Base-by-base conservation (phyloP, 2,329 filamentous ascomycete species). In the Gaeumannomyces sp. region DNA sequence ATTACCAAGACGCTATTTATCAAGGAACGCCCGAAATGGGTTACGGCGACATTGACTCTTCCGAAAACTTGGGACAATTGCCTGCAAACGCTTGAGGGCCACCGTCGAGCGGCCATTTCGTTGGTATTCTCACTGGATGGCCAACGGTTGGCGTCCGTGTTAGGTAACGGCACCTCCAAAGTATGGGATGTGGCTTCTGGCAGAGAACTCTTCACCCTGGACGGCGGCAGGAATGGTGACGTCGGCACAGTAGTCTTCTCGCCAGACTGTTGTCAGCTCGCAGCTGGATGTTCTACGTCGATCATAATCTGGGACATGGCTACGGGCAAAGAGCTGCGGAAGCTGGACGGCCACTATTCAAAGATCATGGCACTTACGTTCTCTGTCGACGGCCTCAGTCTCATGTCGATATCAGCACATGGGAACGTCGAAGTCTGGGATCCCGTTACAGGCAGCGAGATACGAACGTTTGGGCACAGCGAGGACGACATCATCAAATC, bases 181-280 rank as follows among this genome's bases (percentile, higher is more conserved):
- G 11, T 66, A 56, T 66, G 65, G 65, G 65, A 66, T 50, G 38
- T 33, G 25, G 63, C 59, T 31, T 13, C 45, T 13, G 59, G 35
- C 27, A 25, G 13, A 27, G 27, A 31, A 38, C 16, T 28, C 1
- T 22, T 61, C 16, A 64, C 35, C 19, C 31, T 64, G 10, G n/a
- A 53, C 25, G 35, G 58, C 35, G 31, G 7, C 16, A 27, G n/a
- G n/a, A n/a, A n/a, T n/a, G n/a, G 10, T 31, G 6, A 31, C 16
- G 33, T 60, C 45, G 8, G 3, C 16, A 11, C 59, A 1, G 38
- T 64, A 4, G 59, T n/a, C 27, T 61, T 64, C 45, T 64, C 63
- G 19, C 25, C 45, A 31, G 63, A 61, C 50, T 22, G 59, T 13
- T 28, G 56, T 25, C n/a, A 13, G 7, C n/a, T 58, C 11, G 53